phyloP scores from a whole-genome alignment of 2,329 filamentous ascomycete genomes.

The Aciculosporium take region DNA sequence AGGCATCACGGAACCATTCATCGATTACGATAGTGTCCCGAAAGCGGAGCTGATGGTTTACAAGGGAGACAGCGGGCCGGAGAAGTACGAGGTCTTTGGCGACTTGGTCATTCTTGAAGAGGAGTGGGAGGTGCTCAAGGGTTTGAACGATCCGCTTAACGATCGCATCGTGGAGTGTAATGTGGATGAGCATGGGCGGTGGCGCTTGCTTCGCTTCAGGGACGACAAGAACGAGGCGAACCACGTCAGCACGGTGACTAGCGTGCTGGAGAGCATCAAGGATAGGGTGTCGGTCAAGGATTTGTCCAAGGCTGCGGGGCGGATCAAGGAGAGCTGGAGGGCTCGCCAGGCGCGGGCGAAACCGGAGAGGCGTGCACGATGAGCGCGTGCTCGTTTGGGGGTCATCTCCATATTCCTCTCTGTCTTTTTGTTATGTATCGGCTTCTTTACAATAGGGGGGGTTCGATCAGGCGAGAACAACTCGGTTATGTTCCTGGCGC shows the following conservation, averaged over 20 bases:
- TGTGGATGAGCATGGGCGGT: slow-evolving; percentile 58
- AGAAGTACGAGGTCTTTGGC: slow-evolving; percentile 50
- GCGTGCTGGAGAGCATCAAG: slow-evolving; percentile 78
- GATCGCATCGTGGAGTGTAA: slow-evolving; percentile 84
- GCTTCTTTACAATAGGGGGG: no score
- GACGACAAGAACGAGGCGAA: slow-evolving; percentile 91
- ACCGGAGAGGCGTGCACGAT: slow-evolving; percentile 13
- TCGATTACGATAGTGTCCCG: slow-evolving; percentile 71
- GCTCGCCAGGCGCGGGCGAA: slow-evolving; percentile 29
- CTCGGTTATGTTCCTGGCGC: slow-evolving; percentile 1
- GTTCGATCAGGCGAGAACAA: background rate
- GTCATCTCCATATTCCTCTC: background rate
- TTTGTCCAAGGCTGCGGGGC: slow-evolving; percentile 51
- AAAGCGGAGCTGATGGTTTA: slow-evolving; percentile 58
- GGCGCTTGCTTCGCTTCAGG: slow-evolving; percentile 79
- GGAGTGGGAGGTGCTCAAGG: slow-evolving; percentile 78
- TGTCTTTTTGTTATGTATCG: background rate
- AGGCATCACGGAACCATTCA: slow-evolving; percentile 45
- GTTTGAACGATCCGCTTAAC: slow-evolving; percentile 59
- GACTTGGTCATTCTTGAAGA: slow-evolving; percentile 54
- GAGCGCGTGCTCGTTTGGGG: background rate
- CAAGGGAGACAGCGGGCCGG: slow-evolving; percentile 39
- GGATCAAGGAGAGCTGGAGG: slow-evolving; percentile 75
- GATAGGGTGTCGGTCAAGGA: slow-evolving; percentile 77
- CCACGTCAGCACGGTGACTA: slow-evolving; percentile 69